Conservation (phyloP, 2,329 filamentous ascomycete genomes). For the Neobulgaria alba region DNA sequence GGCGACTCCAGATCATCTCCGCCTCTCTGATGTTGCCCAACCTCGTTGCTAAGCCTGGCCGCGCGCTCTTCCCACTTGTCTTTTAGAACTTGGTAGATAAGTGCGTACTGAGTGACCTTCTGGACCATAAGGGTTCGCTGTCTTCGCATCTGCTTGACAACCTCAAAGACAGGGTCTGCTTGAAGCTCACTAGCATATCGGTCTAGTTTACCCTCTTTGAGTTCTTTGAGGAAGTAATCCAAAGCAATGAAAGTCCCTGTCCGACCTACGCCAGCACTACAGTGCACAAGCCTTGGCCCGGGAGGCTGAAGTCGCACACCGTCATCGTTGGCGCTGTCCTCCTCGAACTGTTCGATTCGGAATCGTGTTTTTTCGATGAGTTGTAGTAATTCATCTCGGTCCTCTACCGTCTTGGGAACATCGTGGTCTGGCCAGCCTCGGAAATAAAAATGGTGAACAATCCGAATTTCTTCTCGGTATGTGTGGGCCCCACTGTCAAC, state of each 20-base stretch:
- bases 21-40: not conserved
- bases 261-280: conserved; percentile 86
- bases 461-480: conserved; percentile 3
- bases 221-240: conserved; percentile 13
- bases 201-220: conserved; percentile 10
- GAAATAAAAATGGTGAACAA: conserved; percentile 14
- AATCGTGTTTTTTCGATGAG: conserved; percentile 8
- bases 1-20: not conserved
- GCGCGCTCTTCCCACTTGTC: conserved; percentile 8
- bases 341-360: not conserved
- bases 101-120: conserved; percentile 7
- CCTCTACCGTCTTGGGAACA: conserved; percentile 10
- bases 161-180: conserved; percentile 14
- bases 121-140: conserved; percentile 16
- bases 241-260: conserved; percentile 67
- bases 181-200: not conserved
- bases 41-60: not conserved
- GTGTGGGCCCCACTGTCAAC: not conserved
- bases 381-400: conserved; percentile 7
- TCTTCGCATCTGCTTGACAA: conserved; percentile 11
- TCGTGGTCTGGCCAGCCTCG: conserved; percentile 14
- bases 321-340: not conserved
- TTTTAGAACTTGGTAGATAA: conserved; percentile 13
- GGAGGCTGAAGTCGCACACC: not conserved
- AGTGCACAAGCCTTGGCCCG: conserved; percentile 59